Evolutionary conservation across 2,329 filamentous ascomycete genomes (phyloP).

Genomic region (Sphaceloma murrayae): DNA sequence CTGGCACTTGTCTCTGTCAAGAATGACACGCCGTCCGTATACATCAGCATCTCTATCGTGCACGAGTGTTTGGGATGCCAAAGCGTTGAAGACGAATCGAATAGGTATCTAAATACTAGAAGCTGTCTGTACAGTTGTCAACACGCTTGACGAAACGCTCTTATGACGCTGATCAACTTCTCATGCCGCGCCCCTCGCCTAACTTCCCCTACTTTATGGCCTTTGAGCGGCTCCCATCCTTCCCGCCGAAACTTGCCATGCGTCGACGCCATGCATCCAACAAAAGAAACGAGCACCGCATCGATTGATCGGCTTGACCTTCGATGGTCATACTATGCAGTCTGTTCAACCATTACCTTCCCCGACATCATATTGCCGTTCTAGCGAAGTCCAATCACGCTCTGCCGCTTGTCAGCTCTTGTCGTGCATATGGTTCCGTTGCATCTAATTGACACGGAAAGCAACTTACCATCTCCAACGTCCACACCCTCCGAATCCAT

Average conservation of each 20-base stretch:
- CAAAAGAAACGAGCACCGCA: constrained; percentile 14
- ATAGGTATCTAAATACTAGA: constrained; percentile 12
- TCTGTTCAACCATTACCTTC: background rate
- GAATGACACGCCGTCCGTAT: too few species aligned
- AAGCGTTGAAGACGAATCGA: background rate
- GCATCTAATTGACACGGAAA: background rate
- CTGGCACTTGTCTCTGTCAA: too few species aligned
- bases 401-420: constrained; percentile 19
- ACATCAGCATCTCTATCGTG: too few species aligned
- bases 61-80: too few species aligned
- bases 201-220: too few species aligned
- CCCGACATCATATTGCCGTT: background rate
- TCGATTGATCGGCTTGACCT: background rate
- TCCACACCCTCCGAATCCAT: constrained; percentile 98
- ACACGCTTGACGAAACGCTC: too few species aligned
- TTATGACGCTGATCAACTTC: too few species aligned
- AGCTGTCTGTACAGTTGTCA: constrained; percentile 11
- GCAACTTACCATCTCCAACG: constrained; percentile 71
- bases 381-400: constrained; percentile 24
- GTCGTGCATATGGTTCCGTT: background rate
- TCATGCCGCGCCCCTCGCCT: too few species aligned
- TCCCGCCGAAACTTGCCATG: too few species aligned
- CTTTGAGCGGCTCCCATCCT: too few species aligned
- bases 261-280: too few species aligned
- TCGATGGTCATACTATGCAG: background rate